Evolutionary conservation across 306 rosid species (phyloP).

Genomic region (Cajanus cajan): DNA sequence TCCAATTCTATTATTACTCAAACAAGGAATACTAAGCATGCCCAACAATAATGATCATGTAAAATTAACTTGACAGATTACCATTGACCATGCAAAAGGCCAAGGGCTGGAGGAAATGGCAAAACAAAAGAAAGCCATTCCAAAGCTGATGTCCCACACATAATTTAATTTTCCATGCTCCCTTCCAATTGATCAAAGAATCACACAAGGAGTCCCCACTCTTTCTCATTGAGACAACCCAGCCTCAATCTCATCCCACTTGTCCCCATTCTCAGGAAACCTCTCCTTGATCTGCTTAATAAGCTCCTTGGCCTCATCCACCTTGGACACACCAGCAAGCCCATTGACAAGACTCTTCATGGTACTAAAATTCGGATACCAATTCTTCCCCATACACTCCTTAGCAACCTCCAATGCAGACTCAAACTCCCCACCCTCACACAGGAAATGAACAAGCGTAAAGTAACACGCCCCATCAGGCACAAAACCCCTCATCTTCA

Average conservation of each 20-base stretch:
- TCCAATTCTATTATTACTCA: conserved; percentile 22
- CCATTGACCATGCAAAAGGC: background rate
- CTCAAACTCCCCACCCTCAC: conserved; percentile 55
- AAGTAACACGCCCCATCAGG: conserved; percentile 57
- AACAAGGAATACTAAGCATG: conserved; percentile 13
- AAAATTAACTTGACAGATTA: conserved; percentile 11
- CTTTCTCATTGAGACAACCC: conserved; percentile 52
- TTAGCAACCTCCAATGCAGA: conserved; percentile 44
- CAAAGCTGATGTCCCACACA: background rate
- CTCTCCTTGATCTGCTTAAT: conserved; percentile 64
- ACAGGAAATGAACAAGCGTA: conserved; percentile 50
- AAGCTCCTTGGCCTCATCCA: conserved; percentile 59
- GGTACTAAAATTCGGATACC: conserved; percentile 66
- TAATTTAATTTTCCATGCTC: background rate
- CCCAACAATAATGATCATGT: background rate
- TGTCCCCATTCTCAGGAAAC: conserved; percentile 45
- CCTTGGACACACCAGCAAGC: conserved; percentile 53
- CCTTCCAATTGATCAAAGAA: conserved; percentile 7
- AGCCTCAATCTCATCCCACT: conserved; percentile 75
- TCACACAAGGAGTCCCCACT: background rate
- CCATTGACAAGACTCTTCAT: conserved; percentile 78
- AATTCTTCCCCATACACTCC: conserved; percentile 64
- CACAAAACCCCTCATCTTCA: conserved; percentile 47
- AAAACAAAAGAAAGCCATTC: conserved; percentile 20
- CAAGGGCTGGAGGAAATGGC: background rate